phyloP scores from a whole-genome alignment of 2,329 filamentous ascomycete species.

The Pyricularia pennisetigena region DNA sequence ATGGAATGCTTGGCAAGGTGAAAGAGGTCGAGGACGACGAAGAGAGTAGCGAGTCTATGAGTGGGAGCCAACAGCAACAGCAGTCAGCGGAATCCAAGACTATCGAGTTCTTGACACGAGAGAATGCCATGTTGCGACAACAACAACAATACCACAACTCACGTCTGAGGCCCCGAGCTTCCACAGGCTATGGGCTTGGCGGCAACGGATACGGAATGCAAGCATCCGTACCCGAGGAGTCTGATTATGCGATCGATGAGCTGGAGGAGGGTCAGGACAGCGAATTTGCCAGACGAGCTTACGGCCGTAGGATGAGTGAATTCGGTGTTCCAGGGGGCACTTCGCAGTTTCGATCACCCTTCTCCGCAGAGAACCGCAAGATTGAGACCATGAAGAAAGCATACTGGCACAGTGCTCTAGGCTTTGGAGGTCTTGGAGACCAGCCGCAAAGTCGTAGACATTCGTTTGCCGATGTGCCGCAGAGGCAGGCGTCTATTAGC shows the following conservation, averaged over 20 bases:
- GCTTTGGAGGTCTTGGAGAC: slow-evolving; percentile 51
- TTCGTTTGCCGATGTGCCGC: slow-evolving; percentile 62
- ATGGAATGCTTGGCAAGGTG: slow-evolving; percentile 56
- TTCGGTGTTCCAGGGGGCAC: slow-evolving; percentile 25
- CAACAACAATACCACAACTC: slow-evolving; percentile 41
- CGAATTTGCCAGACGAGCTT: slow-evolving; percentile 32
- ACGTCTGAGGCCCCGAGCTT: slow-evolving; percentile 47
- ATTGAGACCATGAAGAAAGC: slow-evolving; percentile 56
- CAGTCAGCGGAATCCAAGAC: slow-evolving; percentile 50
- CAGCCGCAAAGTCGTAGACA: slow-evolving; percentile 67
- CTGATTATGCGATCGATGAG: slow-evolving; percentile 65
- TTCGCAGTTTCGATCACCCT: slow-evolving; percentile 34
- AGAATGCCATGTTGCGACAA: slow-evolving; percentile 49
- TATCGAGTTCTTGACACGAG: slow-evolving; percentile 51
- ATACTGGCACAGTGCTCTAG: slow-evolving; percentile 63
- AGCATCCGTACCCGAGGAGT: slow-evolving; percentile 52
- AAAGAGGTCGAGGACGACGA: slow-evolving; percentile 60
- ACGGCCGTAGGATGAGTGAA: slow-evolving; percentile 48
- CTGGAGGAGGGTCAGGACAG: slow-evolving; percentile 53
- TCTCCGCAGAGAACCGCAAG: slow-evolving; percentile 50
- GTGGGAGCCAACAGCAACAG: slow-evolving; percentile 41
- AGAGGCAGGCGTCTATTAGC: slow-evolving; percentile 53
- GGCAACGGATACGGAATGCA: slow-evolving; percentile 46
- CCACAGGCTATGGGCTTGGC: slow-evolving; percentile 44
- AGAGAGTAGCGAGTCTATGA: slow-evolving; percentile 45